Evolutionary conservation across 352 stramenopile genomes (phyloP), one percentile per base, ranked within the genome.

Genomic region (Globisporangium ultimum): DNA sequence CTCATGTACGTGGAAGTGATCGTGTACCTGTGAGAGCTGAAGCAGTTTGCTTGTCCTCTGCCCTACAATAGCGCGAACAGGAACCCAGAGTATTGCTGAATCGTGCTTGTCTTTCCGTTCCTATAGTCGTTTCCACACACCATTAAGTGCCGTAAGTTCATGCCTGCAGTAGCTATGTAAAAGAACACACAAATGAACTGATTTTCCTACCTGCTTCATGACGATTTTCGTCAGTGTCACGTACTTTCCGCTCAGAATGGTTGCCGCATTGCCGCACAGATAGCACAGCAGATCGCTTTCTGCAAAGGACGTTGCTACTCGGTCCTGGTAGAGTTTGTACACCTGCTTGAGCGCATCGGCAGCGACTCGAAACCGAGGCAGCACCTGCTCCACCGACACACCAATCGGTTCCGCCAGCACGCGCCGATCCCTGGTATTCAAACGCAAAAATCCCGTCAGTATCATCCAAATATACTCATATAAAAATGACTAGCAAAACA

Each of bases 351-450:
- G 57, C n/a, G 68, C 66, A 0, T 47, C 49, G 12, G 73, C 70
- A 3, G 65, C 49, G n/a, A 90, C 18, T 9, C 69, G 56, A 54
- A 92, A 71, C 13, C 55, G 74, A 15, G 80, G 83, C 22, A 88
- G 36, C 58, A 89, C 58, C 43, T 87, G 73, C 13, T 52, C 62
- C 3, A 76, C 64, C 3, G 69, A 66, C n/a, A 89, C 53, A 10
- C 45, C 45, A 12, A 79, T 76, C 1, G 75, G 60, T 3, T 67
- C 68, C 12, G 68, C 70, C 2, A 93, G 61, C 53, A 67, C 70
- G 11, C 83, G 74, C 9, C 83, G 83, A 63, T 91, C 80, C 83
- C 80, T 91, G 22, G 40, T 10, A 36, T 36, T 36, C 28, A 36
- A 36, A 61, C 6, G 17, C 3, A 6, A 20, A 21, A 32, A 3